Percentiles rank a stretch among this genome's conserved stretches.
Evolutionary conservation across 768 basidiomycete species (phyloP).

Genomic region (Termitomyces sp.): DNA sequence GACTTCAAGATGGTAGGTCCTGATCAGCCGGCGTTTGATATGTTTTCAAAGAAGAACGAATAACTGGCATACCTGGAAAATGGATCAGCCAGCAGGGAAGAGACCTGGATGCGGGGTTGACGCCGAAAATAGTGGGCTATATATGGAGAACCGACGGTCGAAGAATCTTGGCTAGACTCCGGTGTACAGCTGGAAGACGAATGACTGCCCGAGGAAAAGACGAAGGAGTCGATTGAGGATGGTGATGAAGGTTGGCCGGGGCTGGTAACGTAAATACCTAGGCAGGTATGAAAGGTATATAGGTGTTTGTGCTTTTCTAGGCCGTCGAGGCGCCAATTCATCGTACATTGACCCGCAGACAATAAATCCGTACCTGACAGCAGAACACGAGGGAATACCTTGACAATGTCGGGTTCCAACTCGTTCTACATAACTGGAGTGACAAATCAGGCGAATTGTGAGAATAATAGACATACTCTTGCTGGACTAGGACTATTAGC

Average conservation of each 20-base stretch:
- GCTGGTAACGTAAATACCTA: conserved; percentile 5
- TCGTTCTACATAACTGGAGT: conserved; percentile 11
- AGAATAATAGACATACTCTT: conserved; percentile 18
- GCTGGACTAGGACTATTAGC: conserved; percentile 15
- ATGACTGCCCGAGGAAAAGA: conserved; percentile 28
- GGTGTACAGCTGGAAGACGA: conserved; percentile 37
- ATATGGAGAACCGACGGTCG: conserved; percentile 29
- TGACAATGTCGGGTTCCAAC: conserved; percentile 14
- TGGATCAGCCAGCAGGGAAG: conserved; percentile 51
- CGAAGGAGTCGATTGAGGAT: conserved; percentile 33
- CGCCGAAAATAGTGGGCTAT: conserved; percentile 29
- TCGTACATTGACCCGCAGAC: conserved; percentile 18
- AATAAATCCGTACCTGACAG: conserved; percentile 19
- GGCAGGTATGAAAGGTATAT: neutral
- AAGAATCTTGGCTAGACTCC: conserved; percentile 37
- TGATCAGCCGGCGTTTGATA: conserved; percentile 20
- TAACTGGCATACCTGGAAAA: conserved; percentile 40
- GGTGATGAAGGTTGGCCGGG: conserved; percentile 48
- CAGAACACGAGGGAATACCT: conserved; percentile 19
- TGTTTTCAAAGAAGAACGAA: neutral
- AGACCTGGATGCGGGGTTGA: conserved; percentile 51
- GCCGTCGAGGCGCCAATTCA: conserved; percentile 8
- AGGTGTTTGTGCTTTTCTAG: neutral
- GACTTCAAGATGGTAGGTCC: conserved; percentile 77
- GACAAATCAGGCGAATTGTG: conserved; percentile 10